Base-by-base conservation (phyloP, 345 rosid species). In the Crucihimalaya himalaica region DNA sequence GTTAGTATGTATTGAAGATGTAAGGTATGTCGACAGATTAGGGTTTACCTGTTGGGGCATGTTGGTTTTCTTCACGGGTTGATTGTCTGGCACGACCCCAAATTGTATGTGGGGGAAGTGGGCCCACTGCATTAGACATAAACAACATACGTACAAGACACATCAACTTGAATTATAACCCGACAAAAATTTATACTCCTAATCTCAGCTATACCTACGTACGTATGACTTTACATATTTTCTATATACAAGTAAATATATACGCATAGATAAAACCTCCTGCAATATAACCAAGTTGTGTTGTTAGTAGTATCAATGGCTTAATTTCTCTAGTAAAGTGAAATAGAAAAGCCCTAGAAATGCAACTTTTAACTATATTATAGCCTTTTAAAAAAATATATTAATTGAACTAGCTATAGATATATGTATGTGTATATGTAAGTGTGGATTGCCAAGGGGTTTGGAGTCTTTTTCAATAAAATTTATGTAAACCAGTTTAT, bases 81-180 rank as follows among this genome's bases (percentile, higher is more conserved):
- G 98, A 83, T 90, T 92, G 81, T 96, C 97, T 80, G 98, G 96
- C 91, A 86, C 82, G 53, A 92, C 96, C 63, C 99, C 98, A 82
- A 89, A 92, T 74, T 92, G 99, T 74, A 90, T 96, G 84, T 89
- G 93, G 2, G 99, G 99, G 74, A 92, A 92, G 63, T 96, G 99
- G 84, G 99, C 99, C 98, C 98, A 96, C 99, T 96, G 79, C 21
- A 71, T 61, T 31, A 37, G 62, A 58, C 60, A 42, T 18, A 56
- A 70, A 70, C 68, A 66, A 63, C 65, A 63, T 74, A 51, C 50
- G 70, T 68, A 73, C 81, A 78, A 73, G 28, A 78, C 68, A 67
- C 71, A 54, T 78, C 78, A 78, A 78, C 81, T 78, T 78, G 81
- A 66, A 34, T 66, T 71, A 66, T 57, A 42, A 59, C 61, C 77